phyloP scores from a whole-genome alignment of 495 filamentous ascomycete species.

The Parachaetomium inaequale region DNA sequence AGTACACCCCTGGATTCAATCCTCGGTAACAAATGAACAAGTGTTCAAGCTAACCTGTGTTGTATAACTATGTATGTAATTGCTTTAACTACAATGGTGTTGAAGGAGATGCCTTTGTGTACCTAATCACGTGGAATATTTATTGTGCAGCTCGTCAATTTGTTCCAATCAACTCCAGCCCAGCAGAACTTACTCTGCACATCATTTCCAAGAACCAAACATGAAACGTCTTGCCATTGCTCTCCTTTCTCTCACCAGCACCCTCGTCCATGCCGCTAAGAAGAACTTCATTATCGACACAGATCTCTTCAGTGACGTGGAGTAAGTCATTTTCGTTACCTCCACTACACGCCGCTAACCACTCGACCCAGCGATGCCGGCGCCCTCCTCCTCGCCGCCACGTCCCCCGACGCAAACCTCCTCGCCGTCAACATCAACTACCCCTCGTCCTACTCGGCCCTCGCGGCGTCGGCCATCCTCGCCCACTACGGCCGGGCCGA shows the following conservation, averaged over 20 bases:
- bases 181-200: neutral
- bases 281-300: slow-evolving; percentile 42
- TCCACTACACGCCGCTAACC: neutral
- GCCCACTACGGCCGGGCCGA: slow-evolving; percentile 39
- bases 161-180: neutral
- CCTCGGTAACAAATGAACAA: no score
- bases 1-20: no score
- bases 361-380: slow-evolving; percentile 32
- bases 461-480: slow-evolving; percentile 41
- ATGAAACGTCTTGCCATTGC: neutral
- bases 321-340: slow-evolving; percentile 22
- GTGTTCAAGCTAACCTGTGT: no score
- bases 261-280: neutral
- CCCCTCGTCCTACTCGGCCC: slow-evolving; percentile 41
- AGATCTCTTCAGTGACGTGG: slow-evolving; percentile 44
- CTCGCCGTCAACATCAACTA: slow-evolving; percentile 46
- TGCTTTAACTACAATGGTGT: no score
- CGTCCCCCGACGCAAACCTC: slow-evolving; percentile 31
- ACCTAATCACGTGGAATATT: no score
- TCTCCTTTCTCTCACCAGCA: neutral
- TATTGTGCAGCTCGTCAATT: no score
- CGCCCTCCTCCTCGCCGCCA: slow-evolving; percentile 37
- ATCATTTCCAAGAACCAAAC: neutral
- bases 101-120: no score
- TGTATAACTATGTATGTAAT: no score